Conservation (phyloP, 495 filamentous ascomycete genomes). For the Aspergillus bertholletiae region DNA sequence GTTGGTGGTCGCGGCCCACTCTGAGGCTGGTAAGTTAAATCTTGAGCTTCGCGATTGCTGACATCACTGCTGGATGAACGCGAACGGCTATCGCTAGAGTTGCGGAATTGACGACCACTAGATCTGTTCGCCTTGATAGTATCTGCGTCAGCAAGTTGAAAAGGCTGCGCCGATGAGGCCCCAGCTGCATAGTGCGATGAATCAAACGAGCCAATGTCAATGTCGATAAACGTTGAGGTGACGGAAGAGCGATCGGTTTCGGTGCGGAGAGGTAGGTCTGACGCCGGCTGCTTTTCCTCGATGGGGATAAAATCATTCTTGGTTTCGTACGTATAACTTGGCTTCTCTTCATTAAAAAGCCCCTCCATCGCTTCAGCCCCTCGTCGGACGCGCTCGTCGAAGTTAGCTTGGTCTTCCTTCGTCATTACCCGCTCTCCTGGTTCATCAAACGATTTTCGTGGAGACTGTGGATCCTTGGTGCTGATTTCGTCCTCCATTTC, state of each 20-base stretch:
- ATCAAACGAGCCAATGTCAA: conserved; percentile 47
- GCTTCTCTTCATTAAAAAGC: conserved; percentile 45
- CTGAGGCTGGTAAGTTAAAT: conserved; percentile 27
- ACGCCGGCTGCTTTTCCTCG: conserved; percentile 29
- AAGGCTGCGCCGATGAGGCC: conserved; percentile 37
- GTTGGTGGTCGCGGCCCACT: conserved; percentile 44
- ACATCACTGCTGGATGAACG: conserved; percentile 28
- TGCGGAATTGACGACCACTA: conserved; percentile 33
- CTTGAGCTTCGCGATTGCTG: conserved; percentile 22
- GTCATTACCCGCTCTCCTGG: conserved; percentile 25
- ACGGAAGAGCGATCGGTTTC: conserved; percentile 47
- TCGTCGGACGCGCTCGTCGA: conserved; percentile 46
- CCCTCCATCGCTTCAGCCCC: conserved; percentile 46
- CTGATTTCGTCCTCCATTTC: conserved; percentile 34
- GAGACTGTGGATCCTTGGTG: conserved; percentile 19
- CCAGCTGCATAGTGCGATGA: conserved; percentile 47
- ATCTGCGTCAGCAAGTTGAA: conserved; percentile 47
- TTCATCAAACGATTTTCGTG: conserved; percentile 24
- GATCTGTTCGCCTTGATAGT: conserved; percentile 49
- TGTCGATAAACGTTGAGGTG: conserved; percentile 46
- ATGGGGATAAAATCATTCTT: conserved; percentile 46
- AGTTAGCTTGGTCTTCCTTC: conserved; percentile 40
- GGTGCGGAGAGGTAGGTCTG: conserved; percentile 48
- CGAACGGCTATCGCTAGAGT: conserved; percentile 34
- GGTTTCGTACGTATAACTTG: conserved; percentile 44